Conservation (phyloP, 306 rosid genomes). For the Gleditsia sinensis region DNA sequence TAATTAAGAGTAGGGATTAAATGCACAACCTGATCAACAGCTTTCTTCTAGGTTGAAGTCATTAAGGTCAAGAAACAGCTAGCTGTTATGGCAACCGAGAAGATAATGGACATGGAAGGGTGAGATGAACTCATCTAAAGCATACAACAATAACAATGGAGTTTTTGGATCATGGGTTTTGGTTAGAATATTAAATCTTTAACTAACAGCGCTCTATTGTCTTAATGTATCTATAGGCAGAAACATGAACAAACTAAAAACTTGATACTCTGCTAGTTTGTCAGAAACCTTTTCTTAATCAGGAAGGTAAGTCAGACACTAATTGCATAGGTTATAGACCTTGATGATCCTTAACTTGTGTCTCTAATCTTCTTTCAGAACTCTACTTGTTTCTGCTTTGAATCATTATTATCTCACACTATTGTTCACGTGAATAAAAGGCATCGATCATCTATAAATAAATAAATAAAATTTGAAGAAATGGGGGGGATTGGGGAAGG, state of each 20-base stretch:
- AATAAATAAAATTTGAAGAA: background rate
- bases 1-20: background rate
- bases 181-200: constrained; percentile 2
- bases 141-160: background rate
- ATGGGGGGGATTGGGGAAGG: background rate
- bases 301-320: constrained; percentile 20
- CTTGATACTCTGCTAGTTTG: constrained; percentile 37
- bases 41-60: constrained; percentile 6
- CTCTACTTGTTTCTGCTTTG: constrained; percentile 4
- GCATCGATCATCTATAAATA: background rate
- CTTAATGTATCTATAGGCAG: background rate
- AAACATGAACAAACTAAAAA: background rate
- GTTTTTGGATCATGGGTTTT: background rate
- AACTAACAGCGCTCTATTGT: background rate
- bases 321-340: background rate
- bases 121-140: background rate
- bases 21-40: constrained; percentile 33
- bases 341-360: constrained; percentile 49
- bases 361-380: background rate
- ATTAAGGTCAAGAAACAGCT: constrained; percentile 11
- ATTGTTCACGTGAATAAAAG: constrained; percentile 12
- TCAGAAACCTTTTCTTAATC: constrained; percentile 45
- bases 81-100: constrained; percentile 7
- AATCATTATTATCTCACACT: constrained; percentile 3
- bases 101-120: background rate